Evolutionary conservation across 129 eudicot species (phyloP).

Genomic region (Centrapalus pauciflorus): DNA sequence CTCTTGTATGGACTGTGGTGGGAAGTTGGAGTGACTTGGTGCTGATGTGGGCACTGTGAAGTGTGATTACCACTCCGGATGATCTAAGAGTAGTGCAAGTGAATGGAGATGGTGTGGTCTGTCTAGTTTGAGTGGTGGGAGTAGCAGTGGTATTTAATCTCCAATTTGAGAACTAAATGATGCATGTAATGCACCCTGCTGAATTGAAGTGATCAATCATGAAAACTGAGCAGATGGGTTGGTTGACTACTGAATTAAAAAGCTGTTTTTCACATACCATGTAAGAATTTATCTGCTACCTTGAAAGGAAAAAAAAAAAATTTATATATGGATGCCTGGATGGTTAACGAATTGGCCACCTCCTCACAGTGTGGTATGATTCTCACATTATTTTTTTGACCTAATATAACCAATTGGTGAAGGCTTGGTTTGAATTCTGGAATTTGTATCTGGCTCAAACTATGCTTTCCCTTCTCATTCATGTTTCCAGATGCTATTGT

Average conservation of each 20-base stretch:
- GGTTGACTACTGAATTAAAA: background rate
- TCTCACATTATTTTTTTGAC: background rate
- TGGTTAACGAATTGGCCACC: background rate
- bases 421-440: too few species aligned
- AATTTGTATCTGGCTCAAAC: background rate
- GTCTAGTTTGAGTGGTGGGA: too few species aligned
- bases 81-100: too few species aligned
- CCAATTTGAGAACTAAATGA: background rate
- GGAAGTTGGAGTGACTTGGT: too few species aligned
- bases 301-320: conserved; percentile 2
- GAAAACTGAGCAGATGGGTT: background rate
- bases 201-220: background rate
- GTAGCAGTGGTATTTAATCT: too few species aligned
- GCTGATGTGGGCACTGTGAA: too few species aligned
- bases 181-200: background rate
- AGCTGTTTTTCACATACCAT: background rate
- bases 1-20: too few species aligned
- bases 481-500: background rate
- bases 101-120: too few species aligned
- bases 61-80: too few species aligned
- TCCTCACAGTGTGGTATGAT: too few species aligned
- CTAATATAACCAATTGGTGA: background rate
- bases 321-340: background rate
- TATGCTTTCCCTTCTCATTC: too few species aligned
- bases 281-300: background rate